These are phyloP conservation scores for Aristolochia fimbriata DNA, from an alignment of 164 flowering plant genomes.

Conservation along the genomic window DNA sequence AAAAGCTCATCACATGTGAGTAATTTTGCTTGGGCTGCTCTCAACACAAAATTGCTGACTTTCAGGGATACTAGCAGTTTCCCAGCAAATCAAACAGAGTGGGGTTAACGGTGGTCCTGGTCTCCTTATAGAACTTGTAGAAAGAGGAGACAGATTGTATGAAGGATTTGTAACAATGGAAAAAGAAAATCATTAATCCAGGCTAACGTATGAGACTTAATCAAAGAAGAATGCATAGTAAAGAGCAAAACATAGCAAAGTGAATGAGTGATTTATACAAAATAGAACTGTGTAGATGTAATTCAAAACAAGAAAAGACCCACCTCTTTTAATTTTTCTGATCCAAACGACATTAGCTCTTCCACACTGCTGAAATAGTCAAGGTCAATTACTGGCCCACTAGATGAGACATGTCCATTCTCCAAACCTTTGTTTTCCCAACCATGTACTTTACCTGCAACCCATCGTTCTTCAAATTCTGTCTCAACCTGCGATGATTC, in stretches of 20 bases:
- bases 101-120: no score
- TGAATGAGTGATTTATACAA: no score
- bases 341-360: slow-evolving; percentile 73
- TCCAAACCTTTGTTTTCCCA: slow-evolving; percentile 67
- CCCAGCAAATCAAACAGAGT: no score
- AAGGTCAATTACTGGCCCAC: slow-evolving; percentile 52
- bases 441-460: slow-evolving; percentile 42
- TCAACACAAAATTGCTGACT: no score
- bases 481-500: slow-evolving; percentile 40
- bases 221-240: not conserved
- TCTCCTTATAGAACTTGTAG: no score
- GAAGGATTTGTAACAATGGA: not conserved
- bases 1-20: no score
- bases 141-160: no score
- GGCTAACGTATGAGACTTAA: not conserved
- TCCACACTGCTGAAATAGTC: slow-evolving; percentile 76
- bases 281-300: no score
- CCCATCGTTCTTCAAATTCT: slow-evolving; percentile 90
- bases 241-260: not conserved
- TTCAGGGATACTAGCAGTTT: no score
- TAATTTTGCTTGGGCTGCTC: no score
- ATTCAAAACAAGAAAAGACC: not conserved
- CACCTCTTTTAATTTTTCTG: slow-evolving; percentile 91
- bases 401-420: slow-evolving; percentile 40
- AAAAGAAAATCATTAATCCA: not conserved